Percentiles rank a stretch among this genome's conserved stretches.
These are phyloP conservation scores for Lizonia empirigonia DNA, from an alignment of 2,329 filamentous ascomycete genomes.

Conservation along the genomic window DNA sequence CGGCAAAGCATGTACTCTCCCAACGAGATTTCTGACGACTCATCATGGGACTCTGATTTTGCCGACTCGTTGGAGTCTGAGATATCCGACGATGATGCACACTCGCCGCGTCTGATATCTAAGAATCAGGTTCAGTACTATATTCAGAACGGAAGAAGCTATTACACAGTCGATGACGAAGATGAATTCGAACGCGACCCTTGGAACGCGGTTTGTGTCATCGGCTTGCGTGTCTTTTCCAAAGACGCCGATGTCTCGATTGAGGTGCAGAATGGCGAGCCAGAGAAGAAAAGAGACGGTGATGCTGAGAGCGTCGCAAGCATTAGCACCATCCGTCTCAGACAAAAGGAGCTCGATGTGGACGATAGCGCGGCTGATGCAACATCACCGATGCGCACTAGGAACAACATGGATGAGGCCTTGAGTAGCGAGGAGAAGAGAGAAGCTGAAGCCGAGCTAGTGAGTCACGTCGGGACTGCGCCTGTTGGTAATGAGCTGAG, in stretches of 20 bases:
- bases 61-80: constrained; percentile 43
- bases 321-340: constrained; percentile 22
- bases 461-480: constrained; percentile 33
- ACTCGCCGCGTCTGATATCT: constrained; percentile 16
- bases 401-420: constrained; percentile 37
- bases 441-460: constrained; percentile 19
- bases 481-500: constrained; percentile 39
- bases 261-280: constrained; percentile 54
- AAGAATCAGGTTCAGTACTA: constrained; percentile 18
- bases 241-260: constrained; percentile 58
- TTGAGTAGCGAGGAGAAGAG: constrained; percentile 24
- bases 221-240: constrained; percentile 64
- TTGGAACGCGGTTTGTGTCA: constrained; percentile 67
- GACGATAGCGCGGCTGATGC: constrained; percentile 51
- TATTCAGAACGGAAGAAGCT: constrained; percentile 27
- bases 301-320: constrained; percentile 35
- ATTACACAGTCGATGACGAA: constrained; percentile 42
- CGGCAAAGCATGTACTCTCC: constrained; percentile 37
- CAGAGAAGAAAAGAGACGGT: constrained; percentile 27
- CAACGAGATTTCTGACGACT: constrained; percentile 44
- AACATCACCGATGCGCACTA: constrained; percentile 43
- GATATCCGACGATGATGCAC: constrained; percentile 30
- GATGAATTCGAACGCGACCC: constrained; percentile 57
- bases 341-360: constrained; percentile 48
- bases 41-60: constrained; percentile 51